Base-by-base conservation (phyloP, 768 basidiomycete genomes). In the Punctularia strigosozonata region DNA sequence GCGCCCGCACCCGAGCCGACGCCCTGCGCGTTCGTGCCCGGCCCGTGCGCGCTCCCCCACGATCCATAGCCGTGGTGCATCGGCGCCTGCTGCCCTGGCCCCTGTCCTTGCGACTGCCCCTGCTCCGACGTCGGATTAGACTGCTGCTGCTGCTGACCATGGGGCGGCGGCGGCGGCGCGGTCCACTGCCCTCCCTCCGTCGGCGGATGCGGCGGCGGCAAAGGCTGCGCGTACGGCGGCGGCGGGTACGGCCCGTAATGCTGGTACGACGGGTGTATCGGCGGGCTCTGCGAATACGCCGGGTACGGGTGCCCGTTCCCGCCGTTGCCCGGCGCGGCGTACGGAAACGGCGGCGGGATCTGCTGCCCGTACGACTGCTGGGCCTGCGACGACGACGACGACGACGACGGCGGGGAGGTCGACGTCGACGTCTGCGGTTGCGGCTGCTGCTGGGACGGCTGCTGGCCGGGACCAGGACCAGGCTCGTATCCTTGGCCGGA, bases 21-120 rank as follows among this genome's bases (percentile, higher is more conserved):
- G 23, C 28, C 42, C 17, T 12, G 23, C n/a, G 15, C 38, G 23
- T 19, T 13, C 10, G 19, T 20, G 10, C 10, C 33, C 10, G 8
- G 8, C 10, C 33, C 18, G 8, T 19, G 10, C 8, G 33, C 18
- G 10, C 33, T 39, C 24, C 15, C 38, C 38, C 38, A n/a, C 18
- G 38, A 3, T 8, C 18, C 18, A 15, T 5, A n/a, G 20, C 37
- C 15, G 20, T 14, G 31, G 18, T 15, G 3, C 5, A 31, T 15
- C 10, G 34, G 49, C 36, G 44, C 50, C 20, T 52, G 51, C 21
- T 32, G 42, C 5, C 19, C 46, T 42, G 18, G 50, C 31, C 45
- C 47, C 40, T 56, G 55, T 17, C 42, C 50, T 42, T 61, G 60
- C 17, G 44, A 40, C 19, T 49, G 46, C 34, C 49, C 49, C 20